Percentiles rank a stretch among this genome's conserved stretches.
These are phyloP conservation scores for Marasmius oreades DNA, from an alignment of 1,284 basidiomycete species.

Conservation along the genomic window DNA sequence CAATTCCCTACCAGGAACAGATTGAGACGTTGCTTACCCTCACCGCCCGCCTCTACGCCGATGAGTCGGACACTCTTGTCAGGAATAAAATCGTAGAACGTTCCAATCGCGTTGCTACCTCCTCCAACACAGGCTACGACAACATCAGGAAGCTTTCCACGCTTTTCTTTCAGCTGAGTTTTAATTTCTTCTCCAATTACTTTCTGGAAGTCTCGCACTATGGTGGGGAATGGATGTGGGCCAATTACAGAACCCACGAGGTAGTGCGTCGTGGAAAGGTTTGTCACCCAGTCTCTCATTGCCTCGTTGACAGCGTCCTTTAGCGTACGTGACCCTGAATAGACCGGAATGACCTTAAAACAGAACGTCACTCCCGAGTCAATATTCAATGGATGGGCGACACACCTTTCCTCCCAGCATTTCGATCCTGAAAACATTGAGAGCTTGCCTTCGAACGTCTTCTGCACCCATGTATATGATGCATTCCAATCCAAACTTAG, in stretches of 20 bases:
- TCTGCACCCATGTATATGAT: conserved; percentile 99
- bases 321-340: conserved; percentile 90
- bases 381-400: background rate
- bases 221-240: conserved; percentile 98
- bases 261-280: conserved; percentile 92
- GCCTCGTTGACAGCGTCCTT: conserved; percentile 99
- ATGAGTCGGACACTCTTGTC: conserved; percentile 82
- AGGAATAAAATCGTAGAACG: conserved; percentile 92
- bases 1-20: background rate
- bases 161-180: conserved; percentile 70
- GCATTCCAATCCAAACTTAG: conserved; percentile 94
- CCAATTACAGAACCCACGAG: conserved; percentile 97
- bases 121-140: conserved; percentile 98
- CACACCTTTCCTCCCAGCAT: conserved; percentile 91
- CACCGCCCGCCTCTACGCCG: conserved; percentile 95
- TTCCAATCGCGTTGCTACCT: conserved; percentile 96
- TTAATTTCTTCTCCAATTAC: conserved; percentile 97
- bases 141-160: conserved; percentile 88
- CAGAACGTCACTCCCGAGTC: conserved; percentile 8
- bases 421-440: conserved; percentile 97
- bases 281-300: conserved; percentile 97
- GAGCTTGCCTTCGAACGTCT: conserved; percentile 90
- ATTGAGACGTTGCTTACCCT: conserved; percentile 51
- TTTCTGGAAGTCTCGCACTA: conserved; percentile 97
- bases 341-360: conserved; percentile 82